Percentiles rank a stretch among this genome's conserved stretches.
phyloP scores from a whole-genome alignment of 1,284 basidiomycete genomes.

The Wolfiporia cocos region DNA sequence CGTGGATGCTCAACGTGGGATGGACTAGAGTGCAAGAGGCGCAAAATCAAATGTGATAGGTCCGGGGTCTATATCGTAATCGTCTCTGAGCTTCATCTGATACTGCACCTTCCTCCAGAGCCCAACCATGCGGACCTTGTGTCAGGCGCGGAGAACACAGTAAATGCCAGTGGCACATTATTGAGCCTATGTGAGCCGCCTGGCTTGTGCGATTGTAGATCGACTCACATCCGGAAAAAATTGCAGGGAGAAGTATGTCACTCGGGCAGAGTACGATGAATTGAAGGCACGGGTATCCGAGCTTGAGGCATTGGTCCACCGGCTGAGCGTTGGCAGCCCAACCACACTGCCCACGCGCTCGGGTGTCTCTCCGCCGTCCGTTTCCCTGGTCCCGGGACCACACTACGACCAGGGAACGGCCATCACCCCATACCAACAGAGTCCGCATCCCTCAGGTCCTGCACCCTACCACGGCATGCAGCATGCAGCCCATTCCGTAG shows the following conservation, averaged over 20 bases:
- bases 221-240: constrained; percentile 4
- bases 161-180: constrained; percentile 52
- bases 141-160: constrained; percentile 44
- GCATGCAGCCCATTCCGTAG: constrained; percentile 16
- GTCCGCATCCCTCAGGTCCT: constrained; percentile 7
- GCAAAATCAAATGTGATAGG: constrained; percentile 61
- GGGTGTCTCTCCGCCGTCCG: constrained; percentile 14
- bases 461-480: constrained; percentile 7
- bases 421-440: constrained; percentile 21
- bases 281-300: constrained; percentile 34
- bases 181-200: constrained; percentile 47
- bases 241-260: constrained; percentile 51
- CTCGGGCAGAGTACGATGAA: constrained; percentile 45
- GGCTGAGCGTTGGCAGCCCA: constrained; percentile 12
- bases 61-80: constrained; percentile 24
- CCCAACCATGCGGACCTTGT: constrained; percentile 53
- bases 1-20: constrained; percentile 7
- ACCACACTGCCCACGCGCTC: constrained; percentile 9
- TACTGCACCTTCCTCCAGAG: constrained; percentile 26
- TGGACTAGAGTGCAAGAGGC: constrained; percentile 46
- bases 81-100: constrained; percentile 13
- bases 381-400: constrained; percentile 19
- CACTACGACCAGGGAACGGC: constrained; percentile 20
- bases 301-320: constrained; percentile 29
- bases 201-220: neutral